Evolutionary conservation across 163 green algal species (phyloP).

Genomic region (Chlorella variabilis): DNA sequence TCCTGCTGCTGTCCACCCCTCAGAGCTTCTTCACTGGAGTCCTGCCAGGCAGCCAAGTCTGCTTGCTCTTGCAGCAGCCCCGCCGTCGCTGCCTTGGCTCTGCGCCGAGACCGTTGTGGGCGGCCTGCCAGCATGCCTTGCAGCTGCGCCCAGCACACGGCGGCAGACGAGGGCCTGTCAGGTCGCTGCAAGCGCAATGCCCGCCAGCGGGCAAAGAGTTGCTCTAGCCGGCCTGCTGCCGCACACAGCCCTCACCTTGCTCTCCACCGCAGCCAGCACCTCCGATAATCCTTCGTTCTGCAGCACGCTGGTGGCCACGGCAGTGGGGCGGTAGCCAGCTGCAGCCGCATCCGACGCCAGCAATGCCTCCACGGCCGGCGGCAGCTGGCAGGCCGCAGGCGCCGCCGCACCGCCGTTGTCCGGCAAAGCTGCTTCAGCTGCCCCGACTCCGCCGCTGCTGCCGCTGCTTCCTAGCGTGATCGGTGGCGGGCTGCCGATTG

Average conservation of each 20-base stretch:
- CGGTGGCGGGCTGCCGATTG: not conserved
- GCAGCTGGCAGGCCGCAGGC: not conserved
- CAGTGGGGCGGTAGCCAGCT: not conserved
- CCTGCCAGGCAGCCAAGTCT: not conserved
- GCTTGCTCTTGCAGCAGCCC: not conserved
- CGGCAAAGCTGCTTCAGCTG: not conserved
- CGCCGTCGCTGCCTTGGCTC: not conserved
- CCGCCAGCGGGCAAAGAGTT: no score
- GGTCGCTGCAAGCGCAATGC: no score
- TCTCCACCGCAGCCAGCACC: slow-evolving; percentile 1
- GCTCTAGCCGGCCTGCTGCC: no score
- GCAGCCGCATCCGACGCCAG: not conserved
- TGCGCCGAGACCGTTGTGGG: not conserved
- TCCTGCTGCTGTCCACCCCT: no score
- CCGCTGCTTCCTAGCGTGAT: not conserved
- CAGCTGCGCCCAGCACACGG: not conserved
- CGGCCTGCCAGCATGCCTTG: not conserved
- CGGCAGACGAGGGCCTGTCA: not conserved
- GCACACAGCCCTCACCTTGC: slow-evolving; percentile 24
- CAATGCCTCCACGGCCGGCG: slow-evolving; percentile 5
- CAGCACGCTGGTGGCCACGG: slow-evolving; percentile 22
- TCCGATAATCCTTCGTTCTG: not conserved
- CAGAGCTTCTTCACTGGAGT: no score
- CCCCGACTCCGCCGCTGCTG: not conserved
- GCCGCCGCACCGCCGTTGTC: not conserved